Conservation (phyloP, 2,329 filamentous ascomycete genomes). For the Ambrosiella cleistominuta region DNA sequence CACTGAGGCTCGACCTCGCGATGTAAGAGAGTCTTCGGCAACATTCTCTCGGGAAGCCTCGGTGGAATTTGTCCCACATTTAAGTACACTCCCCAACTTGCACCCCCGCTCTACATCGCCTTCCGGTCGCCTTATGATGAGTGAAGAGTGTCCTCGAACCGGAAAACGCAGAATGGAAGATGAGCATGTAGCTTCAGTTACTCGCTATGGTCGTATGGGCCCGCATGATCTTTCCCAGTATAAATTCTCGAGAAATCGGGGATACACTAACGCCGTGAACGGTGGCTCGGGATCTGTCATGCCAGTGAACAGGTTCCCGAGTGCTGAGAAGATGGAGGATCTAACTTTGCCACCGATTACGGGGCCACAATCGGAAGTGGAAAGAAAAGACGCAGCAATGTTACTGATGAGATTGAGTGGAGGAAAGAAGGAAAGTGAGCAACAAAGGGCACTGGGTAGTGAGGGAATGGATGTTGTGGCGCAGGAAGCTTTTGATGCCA, state of each 20-base stretch:
- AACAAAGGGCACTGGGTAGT: slow-evolving; percentile 4
- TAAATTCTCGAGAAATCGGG: neutral
- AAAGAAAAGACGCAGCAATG: slow-evolving; percentile 29
- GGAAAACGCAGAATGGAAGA: slow-evolving; percentile 6
- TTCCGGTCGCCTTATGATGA: neutral
- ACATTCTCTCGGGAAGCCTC: slow-evolving; percentile 9
- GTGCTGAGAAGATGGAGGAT: neutral
- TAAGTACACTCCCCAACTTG: neutral
- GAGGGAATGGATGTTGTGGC: slow-evolving; percentile 12
- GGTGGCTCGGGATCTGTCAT: too few relatives aligned
- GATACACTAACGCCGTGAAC: too few relatives aligned
- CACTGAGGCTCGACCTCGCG: neutral
- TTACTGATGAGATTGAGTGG: slow-evolving; percentile 31
- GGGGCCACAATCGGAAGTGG: slow-evolving; percentile 14
- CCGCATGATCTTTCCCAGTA: neutral
- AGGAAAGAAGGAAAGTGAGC: slow-evolving; percentile 15
- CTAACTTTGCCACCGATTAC: neutral
- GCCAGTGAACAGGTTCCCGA: neutral
- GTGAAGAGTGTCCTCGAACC: neutral
- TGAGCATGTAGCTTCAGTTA: slow-evolving; percentile 4
- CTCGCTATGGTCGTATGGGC: slow-evolving; percentile 4
- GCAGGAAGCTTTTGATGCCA: slow-evolving; percentile 24
- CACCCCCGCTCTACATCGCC: slow-evolving; percentile 4
- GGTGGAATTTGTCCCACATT: neutral
- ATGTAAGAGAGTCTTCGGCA: slow-evolving; percentile 2